Percentiles rank a stretch among this genome's conserved stretches.
phyloP scores from a whole-genome alignment of 2,329 filamentous ascomycete genomes.

The Verticillium nubilum region DNA sequence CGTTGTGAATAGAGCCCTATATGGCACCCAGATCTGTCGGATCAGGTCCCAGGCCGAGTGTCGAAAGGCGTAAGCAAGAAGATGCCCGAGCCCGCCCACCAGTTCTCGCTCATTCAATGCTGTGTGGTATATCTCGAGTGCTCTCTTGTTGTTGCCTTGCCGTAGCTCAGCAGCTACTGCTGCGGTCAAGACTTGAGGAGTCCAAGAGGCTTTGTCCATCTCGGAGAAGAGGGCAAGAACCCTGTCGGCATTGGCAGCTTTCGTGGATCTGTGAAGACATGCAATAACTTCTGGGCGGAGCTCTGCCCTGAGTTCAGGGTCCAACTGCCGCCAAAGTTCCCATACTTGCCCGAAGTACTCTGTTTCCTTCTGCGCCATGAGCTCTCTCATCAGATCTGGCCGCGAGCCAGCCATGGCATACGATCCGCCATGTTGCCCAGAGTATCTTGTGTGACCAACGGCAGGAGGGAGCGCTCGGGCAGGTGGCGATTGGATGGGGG shows the following conservation, averaged over 20 bases:
- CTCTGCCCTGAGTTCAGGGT: conserved; percentile 20
- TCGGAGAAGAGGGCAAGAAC: conserved; percentile 38
- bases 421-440: neutral
- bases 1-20: neutral
- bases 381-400: conserved; percentile 10
- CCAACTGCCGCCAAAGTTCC: conserved; percentile 33
- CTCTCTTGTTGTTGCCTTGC: conserved; percentile 29
- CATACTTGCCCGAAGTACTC: conserved; percentile 35
- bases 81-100: conserved; percentile 34
- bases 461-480: neutral
- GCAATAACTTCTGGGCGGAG: conserved; percentile 28
- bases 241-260: conserved; percentile 37
- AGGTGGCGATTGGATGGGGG: no score
- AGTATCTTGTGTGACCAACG: neutral
- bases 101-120: conserved; percentile 28
- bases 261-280: conserved; percentile 36
- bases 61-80: conserved; percentile 35
- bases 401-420: conserved; percentile 5
- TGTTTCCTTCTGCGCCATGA: conserved; percentile 19
- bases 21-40: neutral
- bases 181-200: conserved; percentile 30
- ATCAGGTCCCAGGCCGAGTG: conserved; percentile 28
- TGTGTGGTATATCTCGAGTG: conserved; percentile 32
- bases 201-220: conserved; percentile 31
- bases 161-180: conserved; percentile 36